Conservation (phyloP, 176 grass and related monocot species). For the Canna indica region DNA sequence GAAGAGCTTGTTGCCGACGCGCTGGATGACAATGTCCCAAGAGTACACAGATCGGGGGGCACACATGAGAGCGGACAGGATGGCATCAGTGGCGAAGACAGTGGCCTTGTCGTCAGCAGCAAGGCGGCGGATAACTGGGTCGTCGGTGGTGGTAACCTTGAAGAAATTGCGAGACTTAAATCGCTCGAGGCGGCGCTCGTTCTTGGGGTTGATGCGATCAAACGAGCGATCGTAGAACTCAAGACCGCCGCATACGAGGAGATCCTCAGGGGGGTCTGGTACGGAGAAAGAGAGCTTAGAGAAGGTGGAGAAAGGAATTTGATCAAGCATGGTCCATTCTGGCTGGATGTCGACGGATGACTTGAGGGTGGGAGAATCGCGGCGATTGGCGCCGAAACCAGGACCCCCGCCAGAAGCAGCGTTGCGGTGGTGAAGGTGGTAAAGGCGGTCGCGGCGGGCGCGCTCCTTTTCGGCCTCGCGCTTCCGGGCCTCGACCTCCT, state of each 20-base stretch:
- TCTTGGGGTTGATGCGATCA: slow-evolving; percentile 17
- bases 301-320: slow-evolving; percentile 18
- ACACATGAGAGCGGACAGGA: slow-evolving; percentile 15
- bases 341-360: slow-evolving; percentile 17
- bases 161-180: slow-evolving; percentile 19
- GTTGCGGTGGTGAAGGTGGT: background rate
- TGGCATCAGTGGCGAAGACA: slow-evolving; percentile 11
- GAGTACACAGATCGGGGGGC: slow-evolving; percentile 5
- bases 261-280: slow-evolving; percentile 7
- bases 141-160: slow-evolving; percentile 14
- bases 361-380: slow-evolving; percentile 4
- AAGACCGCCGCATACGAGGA: slow-evolving; percentile 8
- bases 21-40: slow-evolving; percentile 15
- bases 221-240: slow-evolving; percentile 14
- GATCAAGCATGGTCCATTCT: slow-evolving; percentile 17
- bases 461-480: slow-evolving; percentile 17
- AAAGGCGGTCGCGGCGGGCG: slow-evolving; percentile 11
- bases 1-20: slow-evolving; percentile 15
- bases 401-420: background rate
- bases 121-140: slow-evolving; percentile 16
- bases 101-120: slow-evolving; percentile 14
- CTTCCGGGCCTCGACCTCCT: slow-evolving; percentile 18
- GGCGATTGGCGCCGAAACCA: background rate
- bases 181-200: slow-evolving; percentile 17
- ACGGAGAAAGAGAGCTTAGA: slow-evolving; percentile 13